These are phyloP conservation scores for Microsporum ferrugineum DNA, from an alignment of 2,329 filamentous ascomycete genomes.

Conservation along the genomic window DNA sequence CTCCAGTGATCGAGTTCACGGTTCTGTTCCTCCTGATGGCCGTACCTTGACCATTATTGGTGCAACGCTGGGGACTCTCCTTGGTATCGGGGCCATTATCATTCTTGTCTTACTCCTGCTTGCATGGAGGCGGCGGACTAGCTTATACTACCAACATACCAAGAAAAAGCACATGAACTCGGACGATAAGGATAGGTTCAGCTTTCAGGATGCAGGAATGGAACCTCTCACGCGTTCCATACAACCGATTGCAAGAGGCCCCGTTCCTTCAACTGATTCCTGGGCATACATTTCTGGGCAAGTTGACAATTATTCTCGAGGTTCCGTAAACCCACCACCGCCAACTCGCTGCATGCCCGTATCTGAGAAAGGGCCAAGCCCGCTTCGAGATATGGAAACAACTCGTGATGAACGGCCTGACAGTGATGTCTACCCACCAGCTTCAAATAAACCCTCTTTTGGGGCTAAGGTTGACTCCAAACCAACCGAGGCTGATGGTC, in stretches of 20 bases:
- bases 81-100: constrained; percentile 60
- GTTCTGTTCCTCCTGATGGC: constrained; percentile 19
- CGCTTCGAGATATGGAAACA: constrained; percentile 11
- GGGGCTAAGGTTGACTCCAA: constrained; percentile 16
- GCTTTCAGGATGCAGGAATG: constrained; percentile 36
- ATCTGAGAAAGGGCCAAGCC: constrained; percentile 10
- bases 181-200: constrained; percentile 46
- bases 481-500: constrained; percentile 18
- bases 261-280: constrained; percentile 32
- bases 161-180: constrained; percentile 39
- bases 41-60: constrained; percentile 55
- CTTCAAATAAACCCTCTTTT: constrained; percentile 14
- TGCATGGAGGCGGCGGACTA: constrained; percentile 13
- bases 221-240: constrained; percentile 33
- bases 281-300: constrained; percentile 32
- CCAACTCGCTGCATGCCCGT: background rate
- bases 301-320: constrained; percentile 7
- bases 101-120: constrained; percentile 55
- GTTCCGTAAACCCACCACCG: background rate
- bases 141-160: constrained; percentile 25
- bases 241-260: constrained; percentile 36
- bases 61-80: constrained; percentile 69
- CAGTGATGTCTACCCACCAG: constrained; percentile 15
- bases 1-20: constrained; percentile 24
- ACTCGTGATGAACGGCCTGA: constrained; percentile 11